Conservation (phyloP, 352 stramenopile genomes). For the Pythium sukuiense region DNA sequence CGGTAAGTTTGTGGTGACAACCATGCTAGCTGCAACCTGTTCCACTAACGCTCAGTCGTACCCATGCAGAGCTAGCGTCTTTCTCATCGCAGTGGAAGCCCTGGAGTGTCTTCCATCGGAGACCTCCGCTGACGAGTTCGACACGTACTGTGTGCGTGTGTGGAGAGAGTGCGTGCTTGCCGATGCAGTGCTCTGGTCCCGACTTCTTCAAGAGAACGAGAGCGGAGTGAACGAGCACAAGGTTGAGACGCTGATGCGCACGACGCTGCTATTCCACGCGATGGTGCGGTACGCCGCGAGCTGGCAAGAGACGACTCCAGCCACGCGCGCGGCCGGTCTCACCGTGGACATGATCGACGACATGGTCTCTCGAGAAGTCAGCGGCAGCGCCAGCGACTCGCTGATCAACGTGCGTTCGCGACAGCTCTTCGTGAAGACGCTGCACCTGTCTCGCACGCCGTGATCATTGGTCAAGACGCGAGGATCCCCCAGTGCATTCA, state of each 20-base stretch:
- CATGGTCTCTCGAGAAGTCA: constrained; percentile 53
- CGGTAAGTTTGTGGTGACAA: constrained; percentile 29
- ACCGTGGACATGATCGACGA: constrained; percentile 68
- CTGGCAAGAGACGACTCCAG: constrained; percentile 20
- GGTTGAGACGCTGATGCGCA: constrained; percentile 61
- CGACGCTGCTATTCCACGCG: constrained; percentile 65
- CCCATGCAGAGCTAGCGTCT: constrained; percentile 52
- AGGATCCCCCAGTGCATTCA: neutral
- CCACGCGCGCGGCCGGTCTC: constrained; percentile 30
- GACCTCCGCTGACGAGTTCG: constrained; percentile 37
- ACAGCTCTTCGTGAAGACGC: constrained; percentile 74
- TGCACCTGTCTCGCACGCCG: constrained; percentile 53
- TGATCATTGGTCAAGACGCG: constrained; percentile 11
- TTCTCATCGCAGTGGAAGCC: constrained; percentile 70
- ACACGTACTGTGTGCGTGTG: constrained; percentile 40
- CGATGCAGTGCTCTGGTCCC: constrained; percentile 62
- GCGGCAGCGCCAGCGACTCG: constrained; percentile 31
- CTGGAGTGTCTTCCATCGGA: constrained; percentile 53
- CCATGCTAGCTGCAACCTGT: neutral
- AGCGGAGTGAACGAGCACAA: constrained; percentile 63
- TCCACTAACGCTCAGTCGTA: neutral
- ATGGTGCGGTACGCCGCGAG: constrained; percentile 55
- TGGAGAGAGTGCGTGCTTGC: constrained; percentile 61
- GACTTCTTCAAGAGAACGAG: constrained; percentile 49
- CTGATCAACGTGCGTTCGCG: constrained; percentile 53